Base-by-base conservation (phyloP, 2,329 filamentous ascomycete species). In the Aspergillus niger region DNA sequence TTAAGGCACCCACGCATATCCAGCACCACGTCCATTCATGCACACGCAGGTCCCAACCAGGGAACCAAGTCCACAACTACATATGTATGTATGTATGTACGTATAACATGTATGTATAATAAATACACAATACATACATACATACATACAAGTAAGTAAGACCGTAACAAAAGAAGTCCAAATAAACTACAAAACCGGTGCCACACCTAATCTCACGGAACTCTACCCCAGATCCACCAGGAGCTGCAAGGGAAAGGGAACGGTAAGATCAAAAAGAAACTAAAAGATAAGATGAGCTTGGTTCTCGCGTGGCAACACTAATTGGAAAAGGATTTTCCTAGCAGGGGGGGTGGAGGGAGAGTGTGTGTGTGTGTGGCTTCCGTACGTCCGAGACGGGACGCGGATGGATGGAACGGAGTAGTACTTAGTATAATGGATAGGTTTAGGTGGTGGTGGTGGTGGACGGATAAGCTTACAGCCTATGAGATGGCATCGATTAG, bases 381-480 rank as follows among this genome's bases (percentile, higher is more conserved):
- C 66, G 65, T 62, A 65, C 63, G 65, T 61, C 65, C 65, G 66
- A 67, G 60, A 49, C 43, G 59, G 48, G 53, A 36, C 41, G 43
- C 55, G 55, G 61, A 44, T 56, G 53, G 51, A 57, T 59, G 60
- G 60, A 59, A 55, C 38, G 2, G 11, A 32, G 30, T 32, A 30
- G 2, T 30, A 30, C 28, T 32, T 5, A 36, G 30, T 36, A 36
- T 13, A 10, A 36, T 13, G 11, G 30, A 36, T 36, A 2, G 2
- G 11, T 32, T 20, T 20, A 32, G 30, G 11, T 32, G 11, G 8
- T 30, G 28, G 8, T 30, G 28, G 28, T 30, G 28, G 28, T 30
- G 28, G 28, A 30, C 28, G 28, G 28, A 30, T 30, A 30, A 30
- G 28, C 10, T 30, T 30, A 36, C 32, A 13, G 32, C 32, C 32